Evolutionary conservation across 75 land plant species (phyloP).

Genomic region (Selaginella moellendorffii): DNA sequence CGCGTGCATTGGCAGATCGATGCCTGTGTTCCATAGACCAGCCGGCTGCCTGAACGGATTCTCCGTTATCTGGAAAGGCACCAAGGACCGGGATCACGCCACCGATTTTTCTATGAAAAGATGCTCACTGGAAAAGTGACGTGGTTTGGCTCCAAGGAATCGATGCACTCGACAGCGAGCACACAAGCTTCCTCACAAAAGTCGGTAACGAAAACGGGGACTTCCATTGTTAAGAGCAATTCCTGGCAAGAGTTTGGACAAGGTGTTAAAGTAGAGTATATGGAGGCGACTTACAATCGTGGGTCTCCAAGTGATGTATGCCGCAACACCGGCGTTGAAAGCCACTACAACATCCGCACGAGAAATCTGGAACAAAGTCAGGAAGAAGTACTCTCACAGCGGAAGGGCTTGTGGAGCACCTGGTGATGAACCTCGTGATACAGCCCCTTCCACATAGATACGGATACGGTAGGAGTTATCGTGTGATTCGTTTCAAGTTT

Average conservation of each 20-base stretch:
- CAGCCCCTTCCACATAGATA: constrained; percentile 36
- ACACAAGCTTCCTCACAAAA: constrained; percentile 82
- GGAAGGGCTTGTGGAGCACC: constrained; percentile 19
- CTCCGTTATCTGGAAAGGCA: constrained; percentile 47
- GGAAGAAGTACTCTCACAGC: neutral
- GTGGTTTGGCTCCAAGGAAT: constrained; percentile 15
- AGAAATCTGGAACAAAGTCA: constrained; percentile 29
- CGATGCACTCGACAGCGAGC: constrained; percentile 50
- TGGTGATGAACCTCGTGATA: constrained; percentile 52
- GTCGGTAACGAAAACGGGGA: constrained; percentile 64
- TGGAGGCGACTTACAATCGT: constrained; percentile 37
- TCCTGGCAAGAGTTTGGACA: constrained; percentile 26
- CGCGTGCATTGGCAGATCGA: constrained; percentile 62
- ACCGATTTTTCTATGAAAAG: neutral
- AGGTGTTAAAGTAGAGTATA: neutral
- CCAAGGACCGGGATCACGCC: neutral
- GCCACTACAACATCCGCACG: constrained; percentile 58
- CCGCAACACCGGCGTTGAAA: constrained; percentile 92
- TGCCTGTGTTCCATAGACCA: constrained; percentile 30
- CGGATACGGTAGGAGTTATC: constrained; percentile 15
- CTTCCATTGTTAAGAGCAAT: constrained; percentile 34
- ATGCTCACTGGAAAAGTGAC: constrained; percentile 32
- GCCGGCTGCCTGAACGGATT: constrained; percentile 89
- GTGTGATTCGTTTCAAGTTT: constrained; percentile 13
- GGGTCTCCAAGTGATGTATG: constrained; percentile 60